Evolutionary conservation across 108 stramenopile genomes (phyloP).

Genomic region (Epithemia pelagica): DNA sequence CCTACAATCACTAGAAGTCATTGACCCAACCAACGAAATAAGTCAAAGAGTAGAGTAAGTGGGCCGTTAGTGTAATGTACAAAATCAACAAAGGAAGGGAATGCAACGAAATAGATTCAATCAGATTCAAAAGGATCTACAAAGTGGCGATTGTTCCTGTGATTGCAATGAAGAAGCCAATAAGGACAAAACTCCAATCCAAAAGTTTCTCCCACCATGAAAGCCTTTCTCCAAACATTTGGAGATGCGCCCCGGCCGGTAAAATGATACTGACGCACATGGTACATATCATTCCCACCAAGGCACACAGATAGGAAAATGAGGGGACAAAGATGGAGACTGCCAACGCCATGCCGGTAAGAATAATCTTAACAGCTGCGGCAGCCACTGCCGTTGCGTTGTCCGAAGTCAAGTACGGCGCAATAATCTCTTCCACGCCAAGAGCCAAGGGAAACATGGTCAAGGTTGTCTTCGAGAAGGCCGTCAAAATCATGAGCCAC

Average conservation of each 20-base stretch:
- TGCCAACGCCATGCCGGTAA: slow-evolving; percentile 43
- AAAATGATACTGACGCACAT: slow-evolving; percentile 72
- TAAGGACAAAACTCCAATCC: slow-evolving; percentile 39
- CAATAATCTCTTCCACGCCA: slow-evolving; percentile 76
- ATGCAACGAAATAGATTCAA: too few relatives aligned
- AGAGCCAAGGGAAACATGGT: slow-evolving; percentile 82
- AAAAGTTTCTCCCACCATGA: slow-evolving; percentile 30
- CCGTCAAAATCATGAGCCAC: slow-evolving; percentile 79
- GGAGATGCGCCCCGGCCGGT: slow-evolving; percentile 64
- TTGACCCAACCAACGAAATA: too few relatives aligned
- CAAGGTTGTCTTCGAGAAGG: slow-evolving; percentile 67
- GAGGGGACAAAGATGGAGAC: slow-evolving; percentile 73
- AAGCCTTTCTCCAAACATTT: slow-evolving; percentile 50
- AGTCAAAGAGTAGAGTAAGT: too few relatives aligned
- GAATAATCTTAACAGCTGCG: slow-evolving; percentile 45
- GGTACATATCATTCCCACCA: slow-evolving; percentile 79
- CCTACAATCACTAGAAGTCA: too few relatives aligned
- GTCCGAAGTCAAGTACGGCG: slow-evolving; percentile 55
- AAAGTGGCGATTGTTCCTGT: slow-evolving; percentile 38
- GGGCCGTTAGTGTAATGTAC: too few relatives aligned
- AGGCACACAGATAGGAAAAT: slow-evolving; percentile 60
- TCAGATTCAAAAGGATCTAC: too few relatives aligned
- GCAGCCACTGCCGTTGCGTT: slow-evolving; percentile 39
- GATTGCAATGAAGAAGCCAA: slow-evolving; percentile 32
- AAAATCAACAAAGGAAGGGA: too few relatives aligned